These are phyloP conservation scores for Plasmodium sp. DNA, from an alignment of 169 alveolate species.

Conservation along the genomic window DNA sequence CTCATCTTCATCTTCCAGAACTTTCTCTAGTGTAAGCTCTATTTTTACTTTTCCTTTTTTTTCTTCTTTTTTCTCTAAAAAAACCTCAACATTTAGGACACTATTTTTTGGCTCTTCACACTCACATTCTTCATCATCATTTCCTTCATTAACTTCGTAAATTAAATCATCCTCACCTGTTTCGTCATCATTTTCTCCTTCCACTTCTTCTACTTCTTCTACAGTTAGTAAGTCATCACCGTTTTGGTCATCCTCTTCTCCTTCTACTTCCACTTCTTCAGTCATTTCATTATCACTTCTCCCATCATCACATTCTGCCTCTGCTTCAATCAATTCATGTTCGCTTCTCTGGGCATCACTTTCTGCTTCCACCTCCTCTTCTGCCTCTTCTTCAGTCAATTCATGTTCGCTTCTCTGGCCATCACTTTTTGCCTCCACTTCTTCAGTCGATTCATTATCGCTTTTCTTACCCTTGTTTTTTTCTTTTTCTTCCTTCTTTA, in stretches of 20 bases:
- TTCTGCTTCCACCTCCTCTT: background rate
- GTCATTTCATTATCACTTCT: background rate
- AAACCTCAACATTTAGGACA: background rate
- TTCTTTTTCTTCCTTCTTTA: background rate
- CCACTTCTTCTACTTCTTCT: background rate
- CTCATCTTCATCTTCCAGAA: background rate
- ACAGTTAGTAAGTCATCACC: no score
- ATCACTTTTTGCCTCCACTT: background rate
- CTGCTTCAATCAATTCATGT: no score
- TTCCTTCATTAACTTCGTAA: background rate
- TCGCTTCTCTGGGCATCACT: background rate
- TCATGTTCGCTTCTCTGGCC: background rate
- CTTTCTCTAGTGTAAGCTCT: background rate
- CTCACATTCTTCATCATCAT: background rate
- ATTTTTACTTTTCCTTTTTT: background rate
- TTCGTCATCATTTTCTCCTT: background rate
- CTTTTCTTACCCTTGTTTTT: background rate
- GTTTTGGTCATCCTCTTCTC: no score
- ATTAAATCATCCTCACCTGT: background rate
- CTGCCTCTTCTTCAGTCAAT: background rate
- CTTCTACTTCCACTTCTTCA: no score
- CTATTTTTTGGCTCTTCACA: background rate
- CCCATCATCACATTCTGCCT: no score
- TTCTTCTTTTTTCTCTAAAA: background rate
- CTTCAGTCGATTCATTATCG: background rate